Conservation (phyloP, 83 land plant species). For the Larix sibirica region DNA sequence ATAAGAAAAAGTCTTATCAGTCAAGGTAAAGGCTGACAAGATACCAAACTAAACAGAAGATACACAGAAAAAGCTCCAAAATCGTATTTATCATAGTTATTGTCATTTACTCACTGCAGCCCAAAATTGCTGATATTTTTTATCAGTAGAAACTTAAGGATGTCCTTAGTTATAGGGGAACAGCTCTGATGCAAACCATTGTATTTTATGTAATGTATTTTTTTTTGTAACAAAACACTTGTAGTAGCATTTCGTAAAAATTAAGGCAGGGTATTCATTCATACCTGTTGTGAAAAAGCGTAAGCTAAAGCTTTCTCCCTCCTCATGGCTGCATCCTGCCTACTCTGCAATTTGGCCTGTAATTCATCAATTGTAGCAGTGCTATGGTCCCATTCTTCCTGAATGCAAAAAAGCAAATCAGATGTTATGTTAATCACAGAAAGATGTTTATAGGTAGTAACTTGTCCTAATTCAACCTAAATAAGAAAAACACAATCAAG, state of each 20-base stretch:
- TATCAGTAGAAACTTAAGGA: too few relatives aligned
- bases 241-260: neutral
- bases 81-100: neutral
- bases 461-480: too few relatives aligned
- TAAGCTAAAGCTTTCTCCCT: conserved; percentile 66
- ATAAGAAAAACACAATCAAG: too few relatives aligned
- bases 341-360: conserved; percentile 43
- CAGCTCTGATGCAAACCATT: neutral
- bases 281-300: conserved; percentile 70
- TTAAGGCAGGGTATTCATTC: neutral
- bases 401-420: neutral
- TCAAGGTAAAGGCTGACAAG: neutral
- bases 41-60: neutral
- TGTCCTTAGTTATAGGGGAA: neutral
- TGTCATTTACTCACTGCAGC: neutral
- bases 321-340: conserved; percentile 53
- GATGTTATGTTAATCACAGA: neutral
- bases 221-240: neutral
- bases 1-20: neutral
- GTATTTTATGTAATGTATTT: neutral
- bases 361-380: conserved; percentile 36
- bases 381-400: conserved; percentile 75
- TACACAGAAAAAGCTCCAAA: neutral
- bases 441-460: too few relatives aligned
- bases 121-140: too few relatives aligned